These are phyloP conservation scores for Aeminium ludgeri DNA, from an alignment of 495 filamentous ascomycete genomes.

Conservation along the genomic window DNA sequence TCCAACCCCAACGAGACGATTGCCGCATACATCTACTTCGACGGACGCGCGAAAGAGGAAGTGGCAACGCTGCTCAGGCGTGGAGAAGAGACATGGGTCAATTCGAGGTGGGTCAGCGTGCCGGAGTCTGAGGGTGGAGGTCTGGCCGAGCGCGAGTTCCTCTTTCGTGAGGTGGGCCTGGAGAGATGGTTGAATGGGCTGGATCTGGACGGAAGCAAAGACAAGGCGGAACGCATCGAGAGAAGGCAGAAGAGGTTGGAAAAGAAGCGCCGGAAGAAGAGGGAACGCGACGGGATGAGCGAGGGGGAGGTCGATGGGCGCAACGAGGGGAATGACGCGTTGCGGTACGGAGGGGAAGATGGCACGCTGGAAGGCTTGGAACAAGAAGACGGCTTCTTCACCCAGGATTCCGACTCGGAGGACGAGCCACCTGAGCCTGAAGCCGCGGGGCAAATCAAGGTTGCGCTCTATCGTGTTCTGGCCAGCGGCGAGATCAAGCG, in stretches of 20 bases:
- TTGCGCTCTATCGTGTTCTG: slow-evolving; percentile 86
- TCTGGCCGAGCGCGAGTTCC: slow-evolving; percentile 87
- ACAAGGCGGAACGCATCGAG: slow-evolving; percentile 78
- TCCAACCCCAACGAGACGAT: slow-evolving; percentile 86
- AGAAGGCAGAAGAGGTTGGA: slow-evolving; percentile 73
- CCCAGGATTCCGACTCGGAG: slow-evolving; percentile 54
- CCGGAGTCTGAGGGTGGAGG: slow-evolving; percentile 81
- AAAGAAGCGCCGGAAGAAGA: slow-evolving; percentile 58
- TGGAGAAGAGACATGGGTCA: slow-evolving; percentile 98
- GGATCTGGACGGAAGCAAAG: slow-evolving; percentile 61
- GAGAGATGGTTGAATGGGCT: slow-evolving; percentile 92
- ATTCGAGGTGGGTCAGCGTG: slow-evolving; percentile 91
- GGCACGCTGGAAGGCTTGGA: slow-evolving; percentile 53
- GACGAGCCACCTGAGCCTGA: slow-evolving; percentile 76
- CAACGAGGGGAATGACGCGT: slow-evolving; percentile 43
- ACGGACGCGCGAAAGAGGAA: slow-evolving; percentile 87
- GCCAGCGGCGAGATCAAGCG: slow-evolving; percentile 94
- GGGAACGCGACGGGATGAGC: slow-evolving; percentile 18
- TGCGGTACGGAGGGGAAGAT: slow-evolving; percentile 61
- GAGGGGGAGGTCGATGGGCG: slow-evolving; percentile 24
- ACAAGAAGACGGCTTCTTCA: slow-evolving; percentile 49
- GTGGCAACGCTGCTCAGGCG: slow-evolving; percentile 84
- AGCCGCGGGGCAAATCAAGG: slow-evolving; percentile 93
- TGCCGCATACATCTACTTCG: slow-evolving; percentile 97
- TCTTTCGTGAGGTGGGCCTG: slow-evolving; percentile 92